A percentile compares a stretch with the other conserved stretches of the same genome.
phyloP scores from a whole-genome alignment of 208 protist species.

The Leishmania tarentolae region DNA sequence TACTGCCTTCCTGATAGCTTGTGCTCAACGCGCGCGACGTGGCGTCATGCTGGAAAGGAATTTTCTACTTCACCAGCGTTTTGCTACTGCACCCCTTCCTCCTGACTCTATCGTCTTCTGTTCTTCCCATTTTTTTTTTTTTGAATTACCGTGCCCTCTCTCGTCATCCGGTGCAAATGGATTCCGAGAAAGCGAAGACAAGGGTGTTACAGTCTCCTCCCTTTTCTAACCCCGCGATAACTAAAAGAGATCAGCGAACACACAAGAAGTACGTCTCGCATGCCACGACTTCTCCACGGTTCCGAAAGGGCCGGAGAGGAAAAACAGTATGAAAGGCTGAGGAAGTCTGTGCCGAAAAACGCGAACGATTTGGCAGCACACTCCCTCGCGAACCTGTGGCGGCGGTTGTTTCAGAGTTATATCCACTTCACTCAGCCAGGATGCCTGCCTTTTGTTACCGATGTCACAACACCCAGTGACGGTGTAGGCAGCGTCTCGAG shows the following conservation, averaged over 20 bases:
- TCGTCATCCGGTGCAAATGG: too few relatives aligned
- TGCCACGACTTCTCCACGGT: conserved; percentile 24
- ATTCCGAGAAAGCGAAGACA: background rate
- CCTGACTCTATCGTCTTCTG: background rate
- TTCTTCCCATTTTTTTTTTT: background rate
- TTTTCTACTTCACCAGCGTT: background rate
- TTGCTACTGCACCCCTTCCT: background rate
- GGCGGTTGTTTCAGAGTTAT: conserved; percentile 38
- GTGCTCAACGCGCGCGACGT: background rate
- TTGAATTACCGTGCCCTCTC: too few relatives aligned
- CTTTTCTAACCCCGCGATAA: background rate
- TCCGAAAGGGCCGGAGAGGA: background rate
- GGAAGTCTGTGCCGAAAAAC: conserved; percentile 11
- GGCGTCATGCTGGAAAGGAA: background rate
- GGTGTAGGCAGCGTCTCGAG: background rate
- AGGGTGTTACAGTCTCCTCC: background rate
- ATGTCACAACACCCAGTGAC: background rate
- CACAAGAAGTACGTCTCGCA: background rate
- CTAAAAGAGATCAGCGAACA: background rate
- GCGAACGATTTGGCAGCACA: conserved; percentile 16
- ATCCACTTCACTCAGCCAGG: conserved; percentile 29
- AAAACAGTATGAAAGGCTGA: background rate
- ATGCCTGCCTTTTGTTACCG: conserved; percentile 24
- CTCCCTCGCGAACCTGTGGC: conserved; percentile 30
- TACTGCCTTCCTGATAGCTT: background rate